Conservation (phyloP, 2,329 filamentous ascomycete genomes). For the Trematosphaeria pertusa region DNA sequence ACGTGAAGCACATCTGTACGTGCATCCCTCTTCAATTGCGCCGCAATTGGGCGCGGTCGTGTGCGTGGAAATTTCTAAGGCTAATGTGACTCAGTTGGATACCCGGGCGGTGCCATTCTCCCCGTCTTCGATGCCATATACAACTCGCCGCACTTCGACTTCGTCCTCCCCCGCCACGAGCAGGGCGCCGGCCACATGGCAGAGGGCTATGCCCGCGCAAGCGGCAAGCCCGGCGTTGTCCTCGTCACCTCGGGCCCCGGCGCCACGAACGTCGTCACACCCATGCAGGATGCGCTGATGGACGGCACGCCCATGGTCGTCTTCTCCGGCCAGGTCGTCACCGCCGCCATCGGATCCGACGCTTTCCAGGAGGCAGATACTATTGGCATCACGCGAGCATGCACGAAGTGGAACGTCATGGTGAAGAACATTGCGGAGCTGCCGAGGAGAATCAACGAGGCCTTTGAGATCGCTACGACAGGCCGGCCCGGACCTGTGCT, state of each 20-base stretch:
- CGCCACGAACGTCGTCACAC: slow-evolving; percentile 94
- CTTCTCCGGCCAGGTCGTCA: slow-evolving; percentile 92
- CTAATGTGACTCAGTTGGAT: slow-evolving; percentile 58
- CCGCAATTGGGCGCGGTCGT: slow-evolving; percentile 1
- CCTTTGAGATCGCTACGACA: slow-evolving; percentile 95
- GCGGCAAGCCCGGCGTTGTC: slow-evolving; percentile 92
- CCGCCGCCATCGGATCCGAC: slow-evolving; percentile 89
- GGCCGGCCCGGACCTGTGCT: slow-evolving; percentile 93
- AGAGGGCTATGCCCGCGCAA: slow-evolving; percentile 92
- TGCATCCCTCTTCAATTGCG: slow-evolving; percentile 6
- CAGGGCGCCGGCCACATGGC: slow-evolving; percentile 99
- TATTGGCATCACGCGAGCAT: slow-evolving; percentile 89
- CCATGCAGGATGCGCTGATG: slow-evolving; percentile 93
- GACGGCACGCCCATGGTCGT: slow-evolving; percentile 97
- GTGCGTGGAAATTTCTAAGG: too few species aligned
- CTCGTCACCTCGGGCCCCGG: slow-evolving; percentile 96
- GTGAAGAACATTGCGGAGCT: slow-evolving; percentile 94
- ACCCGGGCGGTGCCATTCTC: slow-evolving; percentile 94
- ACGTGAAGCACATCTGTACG: slow-evolving; percentile 93
- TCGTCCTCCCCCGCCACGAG: slow-evolving; percentile 93
- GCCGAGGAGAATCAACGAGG: slow-evolving; percentile 93
- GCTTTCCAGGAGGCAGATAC: slow-evolving; percentile 98
- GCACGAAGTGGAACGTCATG: slow-evolving; percentile 99
- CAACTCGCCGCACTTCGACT: slow-evolving; percentile 96
- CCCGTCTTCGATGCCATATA: slow-evolving; percentile 99